Evolutionary conservation across 176 grass and related monocot genomes (phyloP).

Genomic region (Eremochloa ophiuroides): DNA sequence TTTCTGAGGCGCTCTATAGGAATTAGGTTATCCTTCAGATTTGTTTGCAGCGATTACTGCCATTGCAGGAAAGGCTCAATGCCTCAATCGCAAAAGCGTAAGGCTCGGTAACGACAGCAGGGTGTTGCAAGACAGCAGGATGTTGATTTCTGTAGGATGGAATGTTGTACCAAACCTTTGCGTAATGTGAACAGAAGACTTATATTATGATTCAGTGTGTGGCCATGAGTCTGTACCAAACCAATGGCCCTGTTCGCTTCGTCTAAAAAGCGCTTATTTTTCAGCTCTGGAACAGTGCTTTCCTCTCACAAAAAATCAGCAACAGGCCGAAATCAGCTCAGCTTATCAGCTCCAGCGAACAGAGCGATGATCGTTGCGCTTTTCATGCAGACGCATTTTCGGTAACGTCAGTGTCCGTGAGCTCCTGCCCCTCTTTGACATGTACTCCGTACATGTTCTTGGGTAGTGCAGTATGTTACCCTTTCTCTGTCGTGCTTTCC

Average conservation of each 20-base stretch:
- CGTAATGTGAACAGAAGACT: neutral
- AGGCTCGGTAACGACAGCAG: neutral
- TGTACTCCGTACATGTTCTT: neutral
- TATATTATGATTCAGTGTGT: neutral
- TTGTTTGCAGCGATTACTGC: neutral
- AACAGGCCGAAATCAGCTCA: too few relatives aligned
- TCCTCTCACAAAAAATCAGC: too few relatives aligned
- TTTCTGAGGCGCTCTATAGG: neutral
- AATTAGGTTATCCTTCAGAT: neutral
- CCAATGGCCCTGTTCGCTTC: too few relatives aligned
- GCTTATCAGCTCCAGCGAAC: too few relatives aligned
- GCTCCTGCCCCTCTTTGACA: neutral
- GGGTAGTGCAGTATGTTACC: neutral
- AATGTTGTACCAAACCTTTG: neutral
- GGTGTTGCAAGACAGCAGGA: neutral
- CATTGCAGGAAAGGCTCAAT: neutral
- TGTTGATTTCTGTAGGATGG: neutral
- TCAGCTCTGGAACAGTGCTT: too few relatives aligned
- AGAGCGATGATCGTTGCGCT: neutral
- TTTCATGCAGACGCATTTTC: neutral
- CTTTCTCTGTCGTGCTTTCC: conserved; percentile 29
- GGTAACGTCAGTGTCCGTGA: neutral
- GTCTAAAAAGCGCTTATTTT: too few relatives aligned
- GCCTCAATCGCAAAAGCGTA: neutral
- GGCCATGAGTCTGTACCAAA: neutral